These are phyloP conservation scores for Linum tenue DNA, from an alignment of 345 rosid genomes.

Conservation along the genomic window DNA sequence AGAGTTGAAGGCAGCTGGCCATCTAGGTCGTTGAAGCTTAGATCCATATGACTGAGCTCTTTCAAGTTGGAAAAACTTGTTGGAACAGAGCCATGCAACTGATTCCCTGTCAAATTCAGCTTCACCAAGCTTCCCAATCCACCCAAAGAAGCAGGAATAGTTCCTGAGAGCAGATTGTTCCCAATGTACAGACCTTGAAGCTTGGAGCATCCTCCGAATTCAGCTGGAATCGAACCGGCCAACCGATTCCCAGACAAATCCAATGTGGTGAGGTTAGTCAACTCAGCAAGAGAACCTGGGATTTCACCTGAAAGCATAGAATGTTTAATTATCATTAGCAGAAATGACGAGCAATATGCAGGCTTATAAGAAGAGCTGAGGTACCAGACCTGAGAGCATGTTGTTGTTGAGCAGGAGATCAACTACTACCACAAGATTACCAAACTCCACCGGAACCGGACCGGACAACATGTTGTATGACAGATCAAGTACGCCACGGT, in stretches of 20 bases:
- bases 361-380: too few species aligned
- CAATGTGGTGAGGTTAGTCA: conserved; percentile 57
- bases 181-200: conserved; percentile 80
- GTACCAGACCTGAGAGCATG: conserved; percentile 29
- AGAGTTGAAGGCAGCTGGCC: conserved; percentile 56
- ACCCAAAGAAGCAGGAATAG: conserved; percentile 63
- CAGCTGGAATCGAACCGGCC: conserved; percentile 53
- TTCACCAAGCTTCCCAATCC: conserved; percentile 54
- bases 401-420: conserved; percentile 61
- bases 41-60: conserved; percentile 68
- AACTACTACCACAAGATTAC: conserved; percentile 56
- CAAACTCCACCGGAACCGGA: conserved; percentile 57
- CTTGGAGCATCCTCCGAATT: conserved; percentile 45
- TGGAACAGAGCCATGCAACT: conserved; percentile 51
- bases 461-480: conserved; percentile 64
- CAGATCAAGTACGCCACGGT: conserved; percentile 68
- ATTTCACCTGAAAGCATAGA: conserved; percentile 29
- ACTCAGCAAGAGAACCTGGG: conserved; percentile 56
- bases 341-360: too few species aligned
- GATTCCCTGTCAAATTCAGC: conserved; percentile 62
- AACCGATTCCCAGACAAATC: conserved; percentile 67
- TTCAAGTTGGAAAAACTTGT: conserved; percentile 55
- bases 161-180: conserved; percentile 56
- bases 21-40: conserved; percentile 53
- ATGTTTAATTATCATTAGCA: too few species aligned